Evolutionary conservation across 306 rosid genomes (phyloP).

Genomic region (Alnus glutinosa): DNA sequence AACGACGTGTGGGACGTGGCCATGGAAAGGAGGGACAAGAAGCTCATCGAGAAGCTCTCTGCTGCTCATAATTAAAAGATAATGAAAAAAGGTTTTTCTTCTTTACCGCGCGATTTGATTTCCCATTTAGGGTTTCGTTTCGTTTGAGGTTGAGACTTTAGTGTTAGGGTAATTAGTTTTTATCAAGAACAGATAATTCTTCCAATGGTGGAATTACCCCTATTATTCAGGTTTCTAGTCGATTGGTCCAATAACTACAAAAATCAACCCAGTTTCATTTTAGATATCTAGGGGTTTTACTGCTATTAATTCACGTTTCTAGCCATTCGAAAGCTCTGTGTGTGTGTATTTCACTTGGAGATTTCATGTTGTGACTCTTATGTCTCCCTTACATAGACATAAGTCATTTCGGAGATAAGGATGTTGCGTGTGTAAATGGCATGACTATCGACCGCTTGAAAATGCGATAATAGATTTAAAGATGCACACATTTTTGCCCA

Average conservation of each 20-base stretch:
- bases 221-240: no score
- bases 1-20: conserved; percentile 96
- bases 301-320: not conserved
- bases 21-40: conserved; percentile 95
- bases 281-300: no score
- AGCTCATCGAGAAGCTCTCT: conserved; percentile 56
- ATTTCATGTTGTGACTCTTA: not conserved
- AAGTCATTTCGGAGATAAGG: not conserved
- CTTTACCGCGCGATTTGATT: not conserved
- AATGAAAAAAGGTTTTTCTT: not conserved
- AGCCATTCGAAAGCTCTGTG: not conserved
- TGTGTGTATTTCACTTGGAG: not conserved
- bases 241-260: no score
- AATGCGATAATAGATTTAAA: not conserved
- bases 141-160: not conserved
- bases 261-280: no score
- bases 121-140: not conserved
- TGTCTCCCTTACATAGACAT: not conserved
- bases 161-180: no score
- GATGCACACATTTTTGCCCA: not conserved
- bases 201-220: no score
- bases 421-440: not conserved
- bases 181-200: no score
- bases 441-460: not conserved
- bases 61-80: conserved; percentile 30